Percentiles rank a stretch among this genome's conserved stretches.
phyloP scores from a whole-genome alignment of 164 flowering plant genomes.

The Kingdonia uniflora region DNA sequence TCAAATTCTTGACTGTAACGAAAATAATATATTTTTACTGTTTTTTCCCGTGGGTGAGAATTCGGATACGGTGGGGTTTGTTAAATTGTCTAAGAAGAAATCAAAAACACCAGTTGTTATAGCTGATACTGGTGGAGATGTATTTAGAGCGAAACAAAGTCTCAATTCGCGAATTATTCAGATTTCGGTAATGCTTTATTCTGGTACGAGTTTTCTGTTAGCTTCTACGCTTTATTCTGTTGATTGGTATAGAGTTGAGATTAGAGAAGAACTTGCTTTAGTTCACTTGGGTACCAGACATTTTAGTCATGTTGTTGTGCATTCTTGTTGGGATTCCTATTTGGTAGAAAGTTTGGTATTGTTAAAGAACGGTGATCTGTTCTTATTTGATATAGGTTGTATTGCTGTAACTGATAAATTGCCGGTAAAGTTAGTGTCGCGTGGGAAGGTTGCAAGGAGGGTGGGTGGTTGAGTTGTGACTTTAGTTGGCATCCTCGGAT shows the following conservation, averaged over 20 bases:
- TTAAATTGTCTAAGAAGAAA: conserved; percentile 18
- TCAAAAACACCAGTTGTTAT: not conserved
- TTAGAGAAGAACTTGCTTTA: conserved; percentile 21
- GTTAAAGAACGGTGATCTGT: conserved; percentile 53
- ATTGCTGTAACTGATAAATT: not conserved
- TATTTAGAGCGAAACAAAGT: conserved; percentile 9
- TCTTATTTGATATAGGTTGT: conserved; percentile 50
- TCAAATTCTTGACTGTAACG: conserved; percentile 23
- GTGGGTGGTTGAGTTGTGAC: conserved; percentile 52
- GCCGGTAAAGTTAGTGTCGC: conserved; percentile 19
- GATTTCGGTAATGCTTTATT: conserved; percentile 26
- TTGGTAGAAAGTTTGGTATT: conserved; percentile 47
- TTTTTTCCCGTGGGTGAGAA: conserved; percentile 45
- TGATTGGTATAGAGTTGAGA: conserved; percentile 47
- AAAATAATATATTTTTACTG: conserved; percentile 10
- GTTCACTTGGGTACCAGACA: conserved; percentile 27
- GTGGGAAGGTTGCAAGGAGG: conserved; percentile 5
- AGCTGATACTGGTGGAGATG: conserved; percentile 8
- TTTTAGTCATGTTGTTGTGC: conserved; percentile 28
- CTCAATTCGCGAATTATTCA: conserved; percentile 24
- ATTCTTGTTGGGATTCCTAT: conserved; percentile 77
- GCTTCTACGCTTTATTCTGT: conserved; percentile 46
- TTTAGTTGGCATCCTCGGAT: conserved; percentile 74
- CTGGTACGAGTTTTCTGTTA: conserved; percentile 24
- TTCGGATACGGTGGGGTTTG: conserved; percentile 37